Conservation (phyloP, 2,329 filamentous ascomycete genomes). For the Clarireedia hainanense region DNA sequence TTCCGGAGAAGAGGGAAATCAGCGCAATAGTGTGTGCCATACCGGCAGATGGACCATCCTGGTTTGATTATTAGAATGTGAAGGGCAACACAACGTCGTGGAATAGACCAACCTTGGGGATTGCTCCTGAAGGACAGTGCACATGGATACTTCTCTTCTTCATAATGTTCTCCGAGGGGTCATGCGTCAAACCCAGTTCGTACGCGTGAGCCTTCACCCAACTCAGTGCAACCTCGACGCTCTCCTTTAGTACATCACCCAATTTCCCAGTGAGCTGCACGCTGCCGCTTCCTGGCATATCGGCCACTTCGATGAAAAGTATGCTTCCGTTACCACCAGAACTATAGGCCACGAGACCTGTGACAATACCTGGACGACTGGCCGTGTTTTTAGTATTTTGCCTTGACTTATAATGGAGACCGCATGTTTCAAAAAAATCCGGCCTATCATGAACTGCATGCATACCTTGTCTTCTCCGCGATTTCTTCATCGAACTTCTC, state of each 20-base stretch:
- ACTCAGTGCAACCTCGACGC: conserved; percentile 87
- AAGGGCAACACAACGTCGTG: conserved; percentile 1
- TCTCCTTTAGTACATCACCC: conserved; percentile 94
- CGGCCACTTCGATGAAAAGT: conserved; percentile 94
- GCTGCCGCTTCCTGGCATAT: conserved; percentile 88
- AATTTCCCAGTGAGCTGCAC: conserved; percentile 96
- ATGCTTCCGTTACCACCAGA: conserved; percentile 91
- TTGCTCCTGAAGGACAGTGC: conserved; percentile 88
- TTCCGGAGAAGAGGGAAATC: conserved; percentile 81
- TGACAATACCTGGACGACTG: conserved; percentile 82
- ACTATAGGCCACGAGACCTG: conserved; percentile 90
- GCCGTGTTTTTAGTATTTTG: conserved; percentile 17
- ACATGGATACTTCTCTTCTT: conserved; percentile 90
- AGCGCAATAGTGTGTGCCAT: conserved; percentile 91
- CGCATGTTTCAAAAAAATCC: conserved; percentile 7
- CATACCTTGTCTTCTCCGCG: conserved; percentile 61
- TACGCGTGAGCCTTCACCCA: conserved; percentile 98
- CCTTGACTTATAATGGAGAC: conserved; percentile 9
- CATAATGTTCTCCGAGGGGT: conserved; percentile 88
- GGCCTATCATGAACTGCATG: conserved; percentile 4
- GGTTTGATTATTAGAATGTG: conserved; percentile 3
- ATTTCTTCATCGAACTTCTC: conserved; percentile 95
- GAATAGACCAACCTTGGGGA: conserved; percentile 79
- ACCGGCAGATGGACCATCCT: conserved; percentile 82
- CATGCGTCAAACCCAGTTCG: conserved; percentile 74